Evolutionary conservation across 2,329 filamentous ascomycete species (phyloP).

Genomic region (Bipolaris sorokiniana): DNA sequence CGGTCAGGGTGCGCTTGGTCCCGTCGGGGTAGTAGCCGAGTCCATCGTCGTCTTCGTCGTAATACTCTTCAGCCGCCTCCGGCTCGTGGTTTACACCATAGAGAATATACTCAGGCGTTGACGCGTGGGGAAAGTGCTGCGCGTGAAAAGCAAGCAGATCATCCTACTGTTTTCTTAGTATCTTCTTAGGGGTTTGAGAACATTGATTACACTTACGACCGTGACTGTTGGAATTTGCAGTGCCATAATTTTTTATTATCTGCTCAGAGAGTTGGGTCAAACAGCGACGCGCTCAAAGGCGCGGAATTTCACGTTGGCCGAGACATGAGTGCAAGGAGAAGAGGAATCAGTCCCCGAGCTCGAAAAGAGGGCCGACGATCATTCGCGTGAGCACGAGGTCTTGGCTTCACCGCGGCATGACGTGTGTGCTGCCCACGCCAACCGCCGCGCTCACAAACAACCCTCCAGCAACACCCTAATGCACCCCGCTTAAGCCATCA

Average conservation of each 20-base stretch:
- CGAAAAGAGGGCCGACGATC: constrained; percentile 22
- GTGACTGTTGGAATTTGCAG: constrained; percentile 42
- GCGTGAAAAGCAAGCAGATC: constrained; percentile 53
- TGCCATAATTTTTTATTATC: constrained; percentile 20
- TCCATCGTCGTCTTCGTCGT: constrained; percentile 63
- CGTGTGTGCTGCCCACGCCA: constrained; percentile 36
- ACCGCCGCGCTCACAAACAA: constrained; percentile 17
- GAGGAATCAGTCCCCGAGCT: constrained; percentile 14
- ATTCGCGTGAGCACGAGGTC: constrained; percentile 42
- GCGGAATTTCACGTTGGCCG: constrained; percentile 19
- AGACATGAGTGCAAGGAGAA: constrained; percentile 20
- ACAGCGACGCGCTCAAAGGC: constrained; percentile 23
- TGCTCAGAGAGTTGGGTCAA: background rate
- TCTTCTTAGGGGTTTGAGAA: background rate
- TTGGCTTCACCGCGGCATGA: constrained; percentile 45
- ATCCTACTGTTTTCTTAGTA: constrained; percentile 42
- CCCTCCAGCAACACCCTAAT: constrained; percentile 17
- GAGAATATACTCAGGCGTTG: constrained; percentile 44
- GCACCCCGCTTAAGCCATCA: constrained; percentile 22
- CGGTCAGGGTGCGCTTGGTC: constrained; percentile 84
- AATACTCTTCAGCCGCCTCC: constrained; percentile 27
- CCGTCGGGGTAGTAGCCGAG: constrained; percentile 88
- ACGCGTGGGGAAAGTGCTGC: constrained; percentile 52
- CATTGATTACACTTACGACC: constrained; percentile 32
- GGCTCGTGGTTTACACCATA: constrained; percentile 38